Evolutionary conservation across 164 flowering plant genomes (phyloP).

Genomic region (Macadamia integrifolia): DNA sequence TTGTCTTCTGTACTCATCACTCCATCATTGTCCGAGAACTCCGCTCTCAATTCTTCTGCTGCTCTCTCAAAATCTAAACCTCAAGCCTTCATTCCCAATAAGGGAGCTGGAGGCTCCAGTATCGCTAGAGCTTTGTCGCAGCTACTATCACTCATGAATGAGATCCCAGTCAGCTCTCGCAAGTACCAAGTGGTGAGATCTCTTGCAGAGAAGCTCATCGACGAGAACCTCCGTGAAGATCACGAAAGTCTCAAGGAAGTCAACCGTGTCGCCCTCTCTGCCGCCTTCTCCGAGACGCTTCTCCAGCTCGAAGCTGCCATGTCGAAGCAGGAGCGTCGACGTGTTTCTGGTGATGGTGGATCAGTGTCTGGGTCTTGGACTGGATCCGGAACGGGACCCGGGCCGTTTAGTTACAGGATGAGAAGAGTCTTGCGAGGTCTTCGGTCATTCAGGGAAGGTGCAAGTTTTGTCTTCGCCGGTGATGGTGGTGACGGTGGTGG

Average conservation of each 20-base stretch:
- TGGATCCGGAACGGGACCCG: too few relatives aligned
- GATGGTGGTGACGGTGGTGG: conserved; percentile 7
- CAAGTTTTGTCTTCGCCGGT: conserved; percentile 24
- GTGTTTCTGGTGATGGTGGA: background rate
- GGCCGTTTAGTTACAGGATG: background rate
- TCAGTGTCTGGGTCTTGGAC: too few relatives aligned
- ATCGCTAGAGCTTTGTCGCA: conserved; percentile 71
- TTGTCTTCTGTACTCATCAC: conserved; percentile 14
- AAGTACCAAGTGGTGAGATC: conserved; percentile 70
- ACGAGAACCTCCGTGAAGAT: conserved; percentile 51
- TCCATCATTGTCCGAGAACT: background rate
- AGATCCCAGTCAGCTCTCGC: conserved; percentile 63
- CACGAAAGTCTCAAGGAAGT: conserved; percentile 34
- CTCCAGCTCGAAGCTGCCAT: conserved; percentile 39
- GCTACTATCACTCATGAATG: conserved; percentile 42
- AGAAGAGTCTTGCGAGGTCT: background rate
- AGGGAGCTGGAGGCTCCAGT: conserved; percentile 29
- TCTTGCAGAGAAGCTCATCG: conserved; percentile 61
- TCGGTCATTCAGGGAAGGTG: conserved; percentile 4
- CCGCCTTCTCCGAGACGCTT: conserved; percentile 54
- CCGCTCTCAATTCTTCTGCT: background rate
- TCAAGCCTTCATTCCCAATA: background rate
- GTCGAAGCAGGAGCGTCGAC: conserved; percentile 10
- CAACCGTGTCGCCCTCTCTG: conserved; percentile 49
- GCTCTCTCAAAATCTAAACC: too few relatives aligned